These are phyloP conservation scores for Chytridium lagenaria DNA, from an alignment of 371 early-diverging fungal species.

Conservation along the genomic window DNA sequence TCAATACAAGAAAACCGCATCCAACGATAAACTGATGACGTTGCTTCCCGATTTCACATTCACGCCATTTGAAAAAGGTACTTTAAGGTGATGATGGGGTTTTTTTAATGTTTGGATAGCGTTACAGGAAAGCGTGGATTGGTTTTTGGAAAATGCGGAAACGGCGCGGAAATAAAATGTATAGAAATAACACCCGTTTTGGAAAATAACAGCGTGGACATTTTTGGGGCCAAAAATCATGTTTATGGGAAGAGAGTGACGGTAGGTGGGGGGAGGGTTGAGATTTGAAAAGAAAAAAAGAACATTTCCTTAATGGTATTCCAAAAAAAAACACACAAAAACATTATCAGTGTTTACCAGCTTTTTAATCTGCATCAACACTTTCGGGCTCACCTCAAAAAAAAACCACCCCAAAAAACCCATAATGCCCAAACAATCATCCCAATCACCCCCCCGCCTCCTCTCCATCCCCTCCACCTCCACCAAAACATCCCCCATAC, in stretches of 20 bases:
- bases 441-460: not conserved
- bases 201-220: no score
- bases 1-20: constrained; percentile 87
- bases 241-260: no score
- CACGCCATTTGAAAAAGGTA: constrained; percentile 79
- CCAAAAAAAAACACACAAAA: no score
- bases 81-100: constrained; percentile 11
- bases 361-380: no score
- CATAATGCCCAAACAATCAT: not conserved
- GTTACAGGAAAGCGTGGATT: constrained; percentile 75
- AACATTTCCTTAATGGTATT: no score
- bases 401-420: not conserved
- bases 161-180: constrained; percentile 38
- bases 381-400: not conserved
- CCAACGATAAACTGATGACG: constrained; percentile 77
- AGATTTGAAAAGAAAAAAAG: no score
- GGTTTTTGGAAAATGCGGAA: constrained; percentile 79
- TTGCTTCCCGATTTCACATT: constrained; percentile 81
- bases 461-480: no score
- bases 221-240: no score
- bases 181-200: not conserved
- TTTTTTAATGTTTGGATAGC: constrained; percentile 50
- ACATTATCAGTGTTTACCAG: no score
- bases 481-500: no score
- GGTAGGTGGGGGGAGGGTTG: no score